Base-by-base conservation (phyloP, 148 eudicot species). In the Vaccinium corymbosum region DNA sequence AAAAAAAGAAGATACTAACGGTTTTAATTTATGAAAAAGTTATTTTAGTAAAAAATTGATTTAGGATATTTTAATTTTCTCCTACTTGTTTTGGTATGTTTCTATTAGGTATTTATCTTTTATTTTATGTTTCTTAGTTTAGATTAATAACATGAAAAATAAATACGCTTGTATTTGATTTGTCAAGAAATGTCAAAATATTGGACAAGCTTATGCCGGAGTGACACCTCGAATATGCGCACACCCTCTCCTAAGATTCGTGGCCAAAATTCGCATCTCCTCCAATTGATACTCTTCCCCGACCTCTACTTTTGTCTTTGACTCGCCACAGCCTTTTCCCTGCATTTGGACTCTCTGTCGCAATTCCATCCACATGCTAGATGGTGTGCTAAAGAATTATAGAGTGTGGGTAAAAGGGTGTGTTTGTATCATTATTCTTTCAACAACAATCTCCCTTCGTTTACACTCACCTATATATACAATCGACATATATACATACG, bases 221-320 rank as follows among this genome's bases (percentile, higher is more conserved):
- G 8, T 17, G 68, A 53, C 66, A 56, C 81, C 68, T 38, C 81
- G 81, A 79, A 79, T 79, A 79, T 79, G 81, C 81, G 81, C 68
- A 9, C 50, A 32, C 27, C 14, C 49, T 17, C 48, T 16, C 17
- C 0, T 0, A 79, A 79, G 25, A 79, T 79, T 55, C 81, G 81
- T 35, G 68, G 1, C 66, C 50, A 1, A 79, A 56, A 79, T 79
- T 56, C 81, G 81, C 81, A 79, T 79, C 81, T 79, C 49, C 6
- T 10, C 22, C 20, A 19, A 19, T 27, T 51, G 9, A 2, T 16
- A 51, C 59, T 12, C 79, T 35, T n/a, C 19, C 7, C 61, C 59
- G 3, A 22, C 10, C 78, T 20, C 14, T 2, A 19, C 52, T 20
- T 20, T 15, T 19, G 78, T 20, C 27, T 74, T 17, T 14, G 20